Conservation (phyloP, 2,329 filamentous ascomycete species). For the Fusarium devonianum region DNA sequence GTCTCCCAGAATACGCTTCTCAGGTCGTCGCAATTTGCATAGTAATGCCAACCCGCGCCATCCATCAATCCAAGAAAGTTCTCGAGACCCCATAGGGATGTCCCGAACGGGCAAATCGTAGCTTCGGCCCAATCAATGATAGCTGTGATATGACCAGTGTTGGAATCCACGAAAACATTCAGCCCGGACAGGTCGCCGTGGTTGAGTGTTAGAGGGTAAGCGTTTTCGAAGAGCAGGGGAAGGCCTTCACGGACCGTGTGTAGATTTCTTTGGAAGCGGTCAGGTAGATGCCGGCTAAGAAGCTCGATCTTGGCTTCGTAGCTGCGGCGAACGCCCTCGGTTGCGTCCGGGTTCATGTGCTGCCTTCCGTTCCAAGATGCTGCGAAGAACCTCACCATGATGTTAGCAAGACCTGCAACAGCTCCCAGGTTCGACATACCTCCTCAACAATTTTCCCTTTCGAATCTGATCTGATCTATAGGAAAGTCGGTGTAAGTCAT, state of each 20-base stretch:
- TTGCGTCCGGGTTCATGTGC: too few species aligned
- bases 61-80: not conserved
- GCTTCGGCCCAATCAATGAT: conserved; percentile 4
- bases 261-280: too few species aligned
- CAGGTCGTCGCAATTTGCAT: not conserved
- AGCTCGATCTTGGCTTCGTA: too few species aligned
- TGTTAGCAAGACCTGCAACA: too few species aligned
- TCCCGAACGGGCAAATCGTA: not conserved
- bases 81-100: conserved; percentile 6
- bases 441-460: too few species aligned
- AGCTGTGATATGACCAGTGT: not conserved
- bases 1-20: not conserved
- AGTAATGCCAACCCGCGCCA: not conserved
- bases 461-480: too few species aligned
- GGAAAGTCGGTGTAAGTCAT: too few species aligned
- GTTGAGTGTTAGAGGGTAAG: not conserved
- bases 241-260: not conserved
- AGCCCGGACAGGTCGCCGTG: conserved; percentile 1
- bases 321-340: too few species aligned
- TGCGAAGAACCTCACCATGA: too few species aligned
- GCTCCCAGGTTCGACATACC: too few species aligned
- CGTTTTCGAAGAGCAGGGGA: not conserved
- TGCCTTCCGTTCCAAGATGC: too few species aligned
- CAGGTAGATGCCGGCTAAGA: too few species aligned
- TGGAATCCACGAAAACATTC: not conserved